Base-by-base conservation (phyloP, 768 basidiomycete genomes). In the Tremella fuciformis region DNA sequence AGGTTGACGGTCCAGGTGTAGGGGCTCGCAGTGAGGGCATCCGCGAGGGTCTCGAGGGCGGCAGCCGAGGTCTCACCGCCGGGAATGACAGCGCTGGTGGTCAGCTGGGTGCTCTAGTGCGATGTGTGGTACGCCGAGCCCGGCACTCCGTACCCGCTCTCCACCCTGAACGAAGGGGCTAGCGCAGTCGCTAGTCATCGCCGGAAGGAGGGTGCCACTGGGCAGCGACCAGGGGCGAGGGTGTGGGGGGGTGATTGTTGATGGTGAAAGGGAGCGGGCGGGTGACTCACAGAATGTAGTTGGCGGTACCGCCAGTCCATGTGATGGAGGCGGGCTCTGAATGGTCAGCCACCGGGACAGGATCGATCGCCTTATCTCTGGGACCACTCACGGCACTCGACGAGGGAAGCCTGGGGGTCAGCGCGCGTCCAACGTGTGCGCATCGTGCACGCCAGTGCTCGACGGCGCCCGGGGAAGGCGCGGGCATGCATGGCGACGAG, bases 61-160 rank as follows among this genome's bases (percentile, higher is more conserved):
- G 73, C 62, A 24, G 69, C 67, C 18, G 65, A 58, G 9, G 60
- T 52, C 55, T 75, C 63, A 34, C 63, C 69, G 58, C 67, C 73
- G 48, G 73, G 73, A 38, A 81, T 79, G 57, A 89, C 71, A 67
- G 63, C 66, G 34, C 73, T 75, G 60, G 19, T 18, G 50, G 38
- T 34, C n/a, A 46, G 42, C 42, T 22, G 22, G 7, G 6, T 46
- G 6, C 6, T 19, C 38, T 21, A 11, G n/a, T n/a, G n/a, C n/a
- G n/a, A n/a, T n/a, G n/a, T n/a, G n/a, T 18, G 37, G n/a, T n/a
- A n/a, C n/a, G 34, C 26, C 22, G 41, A 15, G 49, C 13, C 15
- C 19, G 24, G 11, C 24, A 15, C 13, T 18, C 13, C 9, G 38
- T 18, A 37, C 4, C 38, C 7, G 6, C 29, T 34, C 29, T 11